phyloP scores from a whole-genome alignment of 768 basidiomycete genomes.

The Lactifluus echinatus region DNA sequence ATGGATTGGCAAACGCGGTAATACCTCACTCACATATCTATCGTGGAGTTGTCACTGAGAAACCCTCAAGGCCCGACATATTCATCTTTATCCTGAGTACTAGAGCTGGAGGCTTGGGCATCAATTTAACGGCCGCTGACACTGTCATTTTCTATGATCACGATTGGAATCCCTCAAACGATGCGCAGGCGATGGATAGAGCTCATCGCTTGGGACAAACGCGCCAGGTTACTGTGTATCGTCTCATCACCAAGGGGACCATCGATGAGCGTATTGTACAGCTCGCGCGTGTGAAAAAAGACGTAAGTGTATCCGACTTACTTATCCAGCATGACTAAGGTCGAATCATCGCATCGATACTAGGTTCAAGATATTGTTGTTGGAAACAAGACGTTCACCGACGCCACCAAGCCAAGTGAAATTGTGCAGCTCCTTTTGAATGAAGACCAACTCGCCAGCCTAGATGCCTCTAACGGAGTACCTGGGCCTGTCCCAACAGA shows the following conservation, averaged over 20 bases:
- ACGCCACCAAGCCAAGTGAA: slow-evolving; percentile 90
- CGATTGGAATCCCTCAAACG: slow-evolving; percentile 96
- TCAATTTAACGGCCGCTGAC: slow-evolving; percentile 93
- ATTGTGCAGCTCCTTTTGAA: slow-evolving; percentile 92
- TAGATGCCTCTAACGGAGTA: slow-evolving; percentile 40
- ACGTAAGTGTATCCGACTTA: slow-evolving; percentile 41
- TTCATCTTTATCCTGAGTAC: slow-evolving; percentile 90
- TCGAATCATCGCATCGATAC: background rate
- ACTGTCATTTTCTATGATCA: slow-evolving; percentile 95
- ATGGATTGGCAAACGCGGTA: slow-evolving; percentile 98
- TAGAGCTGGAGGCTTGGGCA: slow-evolving; percentile 90
- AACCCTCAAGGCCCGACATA: slow-evolving; percentile 60
- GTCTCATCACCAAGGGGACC: slow-evolving; percentile 86
- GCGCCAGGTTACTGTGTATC: slow-evolving; percentile 93
- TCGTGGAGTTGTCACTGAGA: slow-evolving; percentile 4
- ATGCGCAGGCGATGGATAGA: slow-evolving; percentile 97
- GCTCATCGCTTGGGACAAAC: slow-evolving; percentile 96
- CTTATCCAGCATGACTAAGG: slow-evolving; percentile 7
- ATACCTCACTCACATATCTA: slow-evolving; percentile 20
- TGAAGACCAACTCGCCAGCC: slow-evolving; percentile 81
- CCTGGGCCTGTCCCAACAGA: slow-evolving; percentile 32
- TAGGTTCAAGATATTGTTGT: slow-evolving; percentile 99
- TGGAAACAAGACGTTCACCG: slow-evolving; percentile 90
- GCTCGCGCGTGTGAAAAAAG: slow-evolving; percentile 94
- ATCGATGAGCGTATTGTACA: slow-evolving; percentile 97